Conservation (phyloP, 2,329 filamentous ascomycete species). For the Sporothrix pallida region DNA sequence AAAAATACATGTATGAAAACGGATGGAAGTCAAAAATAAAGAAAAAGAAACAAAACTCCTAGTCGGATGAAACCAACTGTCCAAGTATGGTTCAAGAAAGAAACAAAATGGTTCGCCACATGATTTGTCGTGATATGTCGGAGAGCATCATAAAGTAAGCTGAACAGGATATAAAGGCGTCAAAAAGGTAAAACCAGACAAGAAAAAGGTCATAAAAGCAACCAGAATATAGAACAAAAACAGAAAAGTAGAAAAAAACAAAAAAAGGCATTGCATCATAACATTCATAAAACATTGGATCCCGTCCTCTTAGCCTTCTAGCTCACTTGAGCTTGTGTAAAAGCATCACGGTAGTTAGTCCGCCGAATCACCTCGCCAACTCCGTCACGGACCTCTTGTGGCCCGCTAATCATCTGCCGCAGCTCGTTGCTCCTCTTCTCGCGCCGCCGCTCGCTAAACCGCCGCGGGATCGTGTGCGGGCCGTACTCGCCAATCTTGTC, state of each 20-base stretch:
- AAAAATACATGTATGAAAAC: neutral
- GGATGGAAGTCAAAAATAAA: neutral
- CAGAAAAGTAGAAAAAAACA: neutral
- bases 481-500: slow-evolving; percentile 56
- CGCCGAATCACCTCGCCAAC: slow-evolving; percentile 62
- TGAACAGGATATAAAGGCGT: slow-evolving; percentile 8
- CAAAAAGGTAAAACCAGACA: neutral
- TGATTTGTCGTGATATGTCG: slow-evolving; percentile 25
- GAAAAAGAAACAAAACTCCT: slow-evolving; percentile 14
- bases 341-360: slow-evolving; percentile 48
- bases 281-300: neutral
- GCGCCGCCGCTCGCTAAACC: slow-evolving; percentile 62
- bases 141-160: slow-evolving; percentile 27
- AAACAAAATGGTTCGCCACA: neutral
- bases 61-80: neutral
- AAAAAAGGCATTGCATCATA: slow-evolving; percentile 27
- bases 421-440: slow-evolving; percentile 65
- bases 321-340: slow-evolving; percentile 38
- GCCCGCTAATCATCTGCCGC: slow-evolving; percentile 64
- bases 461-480: slow-evolving; percentile 59
- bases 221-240: neutral
- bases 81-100: neutral
- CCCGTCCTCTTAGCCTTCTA: neutral
- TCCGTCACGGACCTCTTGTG: slow-evolving; percentile 63
- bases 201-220: neutral